Conservation (phyloP, 768 basidiomycete species). For the Tylopilus rubrobrunneus region DNA sequence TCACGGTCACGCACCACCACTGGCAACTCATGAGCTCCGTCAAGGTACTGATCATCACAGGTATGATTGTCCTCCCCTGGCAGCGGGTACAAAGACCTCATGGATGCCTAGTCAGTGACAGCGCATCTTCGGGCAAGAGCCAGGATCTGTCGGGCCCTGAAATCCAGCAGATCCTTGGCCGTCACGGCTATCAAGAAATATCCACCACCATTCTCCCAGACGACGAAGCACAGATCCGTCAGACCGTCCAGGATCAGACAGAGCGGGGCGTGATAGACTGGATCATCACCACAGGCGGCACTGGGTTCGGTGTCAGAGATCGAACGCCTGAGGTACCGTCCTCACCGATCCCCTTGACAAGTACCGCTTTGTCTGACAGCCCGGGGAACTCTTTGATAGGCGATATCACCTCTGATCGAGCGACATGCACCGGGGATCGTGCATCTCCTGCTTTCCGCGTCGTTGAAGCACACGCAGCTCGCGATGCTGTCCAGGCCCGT, state of each 20-base stretch:
- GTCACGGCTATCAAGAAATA: slow-evolving; percentile 36
- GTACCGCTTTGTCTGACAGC: too few species aligned
- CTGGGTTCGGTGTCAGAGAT: slow-evolving; percentile 80
- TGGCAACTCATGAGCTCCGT: slow-evolving; percentile 20
- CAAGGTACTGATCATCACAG: slow-evolving; percentile 27
- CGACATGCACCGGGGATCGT: slow-evolving; percentile 69
- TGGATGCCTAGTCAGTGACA: slow-evolving; percentile 57
- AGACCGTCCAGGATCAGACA: slow-evolving; percentile 44
- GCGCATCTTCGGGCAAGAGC: slow-evolving; percentile 44
- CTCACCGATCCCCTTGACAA: not conserved
- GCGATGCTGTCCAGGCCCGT: slow-evolving; percentile 82
- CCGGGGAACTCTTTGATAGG: slow-evolving; percentile 34
- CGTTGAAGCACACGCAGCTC: slow-evolving; percentile 70
- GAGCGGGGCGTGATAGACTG: slow-evolving; percentile 52
- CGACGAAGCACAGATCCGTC: slow-evolving; percentile 49
- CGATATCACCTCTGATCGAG: slow-evolving; percentile 60
- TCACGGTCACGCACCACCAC: too few species aligned
- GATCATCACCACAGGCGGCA: slow-evolving; percentile 84
- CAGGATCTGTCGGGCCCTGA: slow-evolving; percentile 66
- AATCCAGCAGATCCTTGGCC: slow-evolving; percentile 48
- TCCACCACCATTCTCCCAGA: slow-evolving; percentile 59
- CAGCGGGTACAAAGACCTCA: not conserved
- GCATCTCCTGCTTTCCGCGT: slow-evolving; percentile 65
- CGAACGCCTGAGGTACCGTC: slow-evolving; percentile 82
- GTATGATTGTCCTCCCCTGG: slow-evolving; percentile 9